A percentile compares a stretch with the other conserved stretches of the same genome.
These are phyloP conservation scores for Ilyonectria sp. DNA, from an alignment of 2,329 filamentous ascomycete species.

Conservation along the genomic window DNA sequence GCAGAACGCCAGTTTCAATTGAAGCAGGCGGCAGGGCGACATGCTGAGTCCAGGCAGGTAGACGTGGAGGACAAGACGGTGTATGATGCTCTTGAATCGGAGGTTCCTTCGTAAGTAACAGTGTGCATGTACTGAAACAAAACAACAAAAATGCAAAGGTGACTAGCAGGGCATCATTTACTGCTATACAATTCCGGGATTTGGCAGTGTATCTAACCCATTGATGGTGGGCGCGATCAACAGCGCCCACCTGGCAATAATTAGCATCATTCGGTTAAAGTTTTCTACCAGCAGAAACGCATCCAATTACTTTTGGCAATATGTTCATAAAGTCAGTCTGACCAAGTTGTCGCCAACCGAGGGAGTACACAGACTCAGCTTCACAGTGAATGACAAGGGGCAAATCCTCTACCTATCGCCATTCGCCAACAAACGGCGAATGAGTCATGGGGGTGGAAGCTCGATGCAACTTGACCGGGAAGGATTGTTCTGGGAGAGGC, in stretches of 20 bases:
- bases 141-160: background rate
- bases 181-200: background rate
- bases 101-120: constrained; percentile 46
- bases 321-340: background rate
- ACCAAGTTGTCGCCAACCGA: background rate
- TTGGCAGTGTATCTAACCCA: background rate
- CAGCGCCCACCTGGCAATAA: background rate
- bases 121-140: background rate
- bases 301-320: too few species aligned
- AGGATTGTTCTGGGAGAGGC: constrained; percentile 31
- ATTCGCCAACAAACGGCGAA: constrained; percentile 16
- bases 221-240: background rate
- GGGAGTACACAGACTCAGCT: background rate
- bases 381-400: background rate
- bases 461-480: constrained; percentile 34
- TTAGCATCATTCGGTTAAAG: background rate
- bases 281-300: background rate
- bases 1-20: constrained; percentile 61
- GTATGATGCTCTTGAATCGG: constrained; percentile 51
- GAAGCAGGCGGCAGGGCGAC: constrained; percentile 41
- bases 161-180: background rate
- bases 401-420: constrained; percentile 2
- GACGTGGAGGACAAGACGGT: constrained; percentile 45
- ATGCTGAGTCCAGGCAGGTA: constrained; percentile 47
- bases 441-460: constrained; percentile 14